Conservation (phyloP, 805 yeast species). For the Schwanniomyces yamadae region DNA sequence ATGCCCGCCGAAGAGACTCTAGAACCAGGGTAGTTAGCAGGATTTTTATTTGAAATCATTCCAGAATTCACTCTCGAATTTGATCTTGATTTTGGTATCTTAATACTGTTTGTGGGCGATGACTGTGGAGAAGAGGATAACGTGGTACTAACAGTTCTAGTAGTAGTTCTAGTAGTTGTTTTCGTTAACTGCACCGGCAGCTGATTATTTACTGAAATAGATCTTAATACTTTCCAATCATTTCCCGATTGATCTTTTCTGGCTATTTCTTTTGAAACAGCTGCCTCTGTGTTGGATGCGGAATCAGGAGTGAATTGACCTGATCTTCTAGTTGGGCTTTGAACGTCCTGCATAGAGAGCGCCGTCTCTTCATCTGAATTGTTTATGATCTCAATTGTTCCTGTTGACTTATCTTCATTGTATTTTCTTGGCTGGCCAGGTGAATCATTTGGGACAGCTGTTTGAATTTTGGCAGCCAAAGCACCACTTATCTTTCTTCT, state of each 20-base stretch:
- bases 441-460: slow-evolving; percentile 85
- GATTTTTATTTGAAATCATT: slow-evolving; percentile 10
- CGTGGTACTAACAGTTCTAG: slow-evolving; percentile 48
- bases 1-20: slow-evolving; percentile 22
- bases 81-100: slow-evolving; percentile 25
- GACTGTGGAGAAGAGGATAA: slow-evolving; percentile 34
- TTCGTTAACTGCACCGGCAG: slow-evolving; percentile 37
- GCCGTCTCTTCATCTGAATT: slow-evolving; percentile 45
- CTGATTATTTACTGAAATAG: slow-evolving; percentile 33
- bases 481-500: slow-evolving; percentile 66
- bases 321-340: slow-evolving; percentile 13
- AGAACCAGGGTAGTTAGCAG: slow-evolving; percentile 5
- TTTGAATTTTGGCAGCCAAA: slow-evolving; percentile 62
- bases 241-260: slow-evolving; percentile 20
- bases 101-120: slow-evolving; percentile 21
- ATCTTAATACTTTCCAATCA: slow-evolving; percentile 42
- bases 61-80: slow-evolving; percentile 20
- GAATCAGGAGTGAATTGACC: slow-evolving; percentile 15
- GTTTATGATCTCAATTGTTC: slow-evolving; percentile 36
- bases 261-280: slow-evolving; percentile 19
- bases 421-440: slow-evolving; percentile 96
- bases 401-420: slow-evolving; percentile 31
- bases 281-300: slow-evolving; percentile 11
- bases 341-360: slow-evolving; percentile 22
- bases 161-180: slow-evolving; percentile 48